Base-by-base conservation (phyloP, 305 asterid genomes). In the Lippia alba region DNA sequence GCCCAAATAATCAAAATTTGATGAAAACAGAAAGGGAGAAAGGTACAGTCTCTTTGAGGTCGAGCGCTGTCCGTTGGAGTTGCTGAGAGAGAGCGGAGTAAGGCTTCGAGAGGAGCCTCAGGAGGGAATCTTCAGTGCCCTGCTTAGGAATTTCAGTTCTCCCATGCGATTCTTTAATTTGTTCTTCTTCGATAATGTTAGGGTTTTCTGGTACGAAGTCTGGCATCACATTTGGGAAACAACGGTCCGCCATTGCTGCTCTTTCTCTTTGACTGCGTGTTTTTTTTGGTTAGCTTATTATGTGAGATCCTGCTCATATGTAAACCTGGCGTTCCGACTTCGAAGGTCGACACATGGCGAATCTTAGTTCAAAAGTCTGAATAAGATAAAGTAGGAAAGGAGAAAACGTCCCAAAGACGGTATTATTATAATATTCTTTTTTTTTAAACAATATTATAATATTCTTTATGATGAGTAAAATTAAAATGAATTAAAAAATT, bases 31-130 rank as follows among this genome's bases (percentile, higher is more conserved):
- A 12, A 19, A 8, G 11, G 16, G 20, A 53, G 65, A 8, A 11
- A 72, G 12, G 2, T 76, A 84, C 87, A 36, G 91, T 80, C 83
- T 90, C 90, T 77, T 90, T 90, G 64, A 88, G 83, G 75, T 83
- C 86, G 73, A 90, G 76, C n/a, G 86, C 91, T 2, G 91, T 81
- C 17, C 87, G 78, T 55, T 87, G 86, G 64, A 87, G 76, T 61
- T 64, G 73, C 57, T 66, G 81, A 12, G 85, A 75, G 68, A 88
- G 60, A 49, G 69, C 40, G 60, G 87, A 11, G 61, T 74, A 76
- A 4, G 95, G 95, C 5, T 73, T 72, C 2, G 86, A 73, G 14
- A 86, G 90, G 65, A 88, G 84, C 82, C 82, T 83, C 77, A 79
- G 36, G 15, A 90, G 81, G 6, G 96, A 86, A 70, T 72, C 91